A percentile compares a stretch with the other conserved stretches of the same genome.
Evolutionary conservation across 225 moss, liverwort and hornwort species (phyloP).

Genomic region (Bryum argenteum): DNA sequence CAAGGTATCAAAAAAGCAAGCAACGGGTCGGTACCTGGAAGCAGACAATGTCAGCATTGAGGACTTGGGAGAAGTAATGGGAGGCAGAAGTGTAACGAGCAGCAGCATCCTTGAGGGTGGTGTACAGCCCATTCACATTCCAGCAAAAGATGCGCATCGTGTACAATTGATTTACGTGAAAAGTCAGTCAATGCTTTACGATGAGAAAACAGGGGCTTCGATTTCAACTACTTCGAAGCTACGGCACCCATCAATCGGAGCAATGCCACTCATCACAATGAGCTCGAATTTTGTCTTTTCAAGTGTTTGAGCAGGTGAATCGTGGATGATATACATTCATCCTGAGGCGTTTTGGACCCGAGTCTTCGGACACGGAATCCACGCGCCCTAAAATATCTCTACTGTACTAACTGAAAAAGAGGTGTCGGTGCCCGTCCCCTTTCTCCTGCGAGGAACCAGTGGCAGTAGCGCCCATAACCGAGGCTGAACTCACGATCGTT

Average conservation of each 20-base stretch:
- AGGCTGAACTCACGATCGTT: neutral
- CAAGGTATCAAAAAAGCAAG: too few relatives aligned
- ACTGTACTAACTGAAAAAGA: too few relatives aligned
- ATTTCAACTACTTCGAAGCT: neutral
- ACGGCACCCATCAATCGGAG: neutral
- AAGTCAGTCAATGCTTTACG: neutral
- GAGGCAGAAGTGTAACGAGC: slow-evolving; percentile 59
- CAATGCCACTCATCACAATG: neutral
- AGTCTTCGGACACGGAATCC: too few relatives aligned
- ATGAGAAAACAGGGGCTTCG: neutral
- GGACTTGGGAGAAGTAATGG: slow-evolving; percentile 61
- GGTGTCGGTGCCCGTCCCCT: too few relatives aligned
- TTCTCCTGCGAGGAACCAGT: neutral
- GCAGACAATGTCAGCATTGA: slow-evolving; percentile 72
- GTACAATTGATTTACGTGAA: neutral
- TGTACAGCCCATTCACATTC: slow-evolving; percentile 82
- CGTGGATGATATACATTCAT: too few relatives aligned
- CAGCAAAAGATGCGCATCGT: slow-evolving; percentile 78
- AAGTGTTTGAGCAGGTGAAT: too few relatives aligned
- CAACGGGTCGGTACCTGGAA: slow-evolving; percentile 48
- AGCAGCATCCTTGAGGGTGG: slow-evolving; percentile 77
- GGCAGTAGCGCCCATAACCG: neutral
- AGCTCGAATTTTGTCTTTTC: neutral
- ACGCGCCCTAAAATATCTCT: too few relatives aligned
- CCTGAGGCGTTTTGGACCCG: too few relatives aligned